Evolutionary conservation across 768 basidiomycete genomes (phyloP), one percentile per base, ranked within the genome.

Genomic region (Gymnopilus dilepis): DNA sequence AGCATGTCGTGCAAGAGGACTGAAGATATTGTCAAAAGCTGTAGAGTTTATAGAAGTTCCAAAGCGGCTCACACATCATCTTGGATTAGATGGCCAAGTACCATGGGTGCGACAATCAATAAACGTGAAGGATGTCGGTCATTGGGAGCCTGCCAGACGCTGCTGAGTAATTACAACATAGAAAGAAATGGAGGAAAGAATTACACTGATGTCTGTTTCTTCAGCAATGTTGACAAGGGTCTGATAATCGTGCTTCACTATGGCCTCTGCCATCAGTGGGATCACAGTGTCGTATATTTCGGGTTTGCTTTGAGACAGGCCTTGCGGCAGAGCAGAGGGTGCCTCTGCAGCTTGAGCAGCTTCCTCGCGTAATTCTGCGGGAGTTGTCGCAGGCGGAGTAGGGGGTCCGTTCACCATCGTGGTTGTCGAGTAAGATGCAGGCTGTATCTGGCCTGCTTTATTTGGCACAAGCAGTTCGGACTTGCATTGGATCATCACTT

Each of bases 81-180:
- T 40, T 81, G 58, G 42, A 87, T 86, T 42, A 91, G 77, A 73
- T 90, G 88, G 4, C 83, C 80, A 12, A 92, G 79, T 21, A 89
- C 84, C 31, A 91, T 74, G 13, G 89, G 89, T 3, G 81, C 80
- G 11, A 82, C 78, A 33, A 88, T 68, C 34, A 89, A 74, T 19
- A 91, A 67, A 43, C 84, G 80, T 33, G 76, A 78, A 38, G 71
- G 70, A 45, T 77, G 76, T 22, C 70, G 76, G 34, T 82, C 80
- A 62, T 71, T 76, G 38, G 73, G 69, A 24, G 71, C 72, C 80
- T 81, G 69, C 54, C 42, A 57, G 47, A 17, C 59, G 42, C 33
- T 50, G 22, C 48, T 58, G 30, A 53, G 37, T 48, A 42, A 40
- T 33, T 26, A 58, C 55, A 24, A 58, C 8, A 37, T 19, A 60